A percentile compares a stretch with the other conserved stretches of the same genome.
Evolutionary conservation across 2,329 filamentous ascomycete genomes (phyloP).

Genomic region (Tolypocladium cylindrosporum): DNA sequence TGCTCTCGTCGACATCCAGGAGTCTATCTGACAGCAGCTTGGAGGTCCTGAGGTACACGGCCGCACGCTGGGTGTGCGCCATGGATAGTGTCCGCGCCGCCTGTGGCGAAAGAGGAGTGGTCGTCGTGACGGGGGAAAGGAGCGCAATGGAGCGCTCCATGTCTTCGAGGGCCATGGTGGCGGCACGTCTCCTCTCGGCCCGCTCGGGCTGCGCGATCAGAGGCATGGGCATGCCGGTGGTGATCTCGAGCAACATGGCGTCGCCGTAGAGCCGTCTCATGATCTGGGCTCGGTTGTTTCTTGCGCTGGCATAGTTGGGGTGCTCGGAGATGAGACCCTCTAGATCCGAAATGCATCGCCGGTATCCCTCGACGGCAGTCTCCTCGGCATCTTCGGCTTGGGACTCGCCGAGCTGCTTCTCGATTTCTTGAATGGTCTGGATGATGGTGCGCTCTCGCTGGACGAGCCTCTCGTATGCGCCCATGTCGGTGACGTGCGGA

Average conservation of each 20-base stretch:
- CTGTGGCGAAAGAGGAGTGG: constrained; percentile 49
- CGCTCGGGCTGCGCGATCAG: constrained; percentile 27
- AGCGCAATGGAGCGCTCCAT: constrained; percentile 48
- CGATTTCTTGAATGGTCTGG: constrained; percentile 41
- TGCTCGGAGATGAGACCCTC: constrained; percentile 44
- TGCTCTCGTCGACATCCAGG: constrained; percentile 25
- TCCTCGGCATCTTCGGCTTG: constrained; percentile 25
- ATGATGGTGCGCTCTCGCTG: constrained; percentile 44
- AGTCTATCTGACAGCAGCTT: constrained; percentile 32
- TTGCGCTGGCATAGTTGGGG: constrained; percentile 60
- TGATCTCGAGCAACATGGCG: constrained; percentile 36
- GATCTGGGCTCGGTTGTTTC: constrained; percentile 67
- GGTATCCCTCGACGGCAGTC: constrained; percentile 33
- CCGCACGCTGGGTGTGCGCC: constrained; percentile 62
- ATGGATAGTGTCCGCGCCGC: constrained; percentile 57
- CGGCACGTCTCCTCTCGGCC: constrained; percentile 27
- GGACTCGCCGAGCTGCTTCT: constrained; percentile 39
- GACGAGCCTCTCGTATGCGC: constrained; percentile 40
- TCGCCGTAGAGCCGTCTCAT: constrained; percentile 53
- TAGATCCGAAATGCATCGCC: constrained; percentile 36
- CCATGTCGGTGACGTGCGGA: constrained; percentile 41
- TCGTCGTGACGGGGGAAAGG: constrained; percentile 41
- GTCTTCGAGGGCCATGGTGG: constrained; percentile 36
- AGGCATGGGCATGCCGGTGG: constrained; percentile 25
- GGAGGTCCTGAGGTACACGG: constrained; percentile 50